Conservation (phyloP, 2,329 filamentous ascomycete species). For the Periconia sp. region DNA sequence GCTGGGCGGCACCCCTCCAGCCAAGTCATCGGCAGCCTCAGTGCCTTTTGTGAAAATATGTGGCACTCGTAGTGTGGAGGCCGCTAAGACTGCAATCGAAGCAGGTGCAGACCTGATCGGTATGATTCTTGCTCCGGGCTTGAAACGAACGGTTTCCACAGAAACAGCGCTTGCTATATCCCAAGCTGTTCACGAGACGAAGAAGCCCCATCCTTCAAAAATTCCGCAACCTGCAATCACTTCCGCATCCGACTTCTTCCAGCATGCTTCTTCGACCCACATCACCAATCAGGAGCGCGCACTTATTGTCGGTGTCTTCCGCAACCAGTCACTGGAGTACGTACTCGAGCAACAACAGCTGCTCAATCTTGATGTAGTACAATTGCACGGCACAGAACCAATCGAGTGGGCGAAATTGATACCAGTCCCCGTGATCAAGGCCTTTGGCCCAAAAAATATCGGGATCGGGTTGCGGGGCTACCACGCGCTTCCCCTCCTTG, state of each 20-base stretch:
- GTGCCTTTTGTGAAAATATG: conserved; percentile 83
- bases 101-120: conserved; percentile 90
- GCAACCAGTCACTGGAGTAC: conserved; percentile 83
- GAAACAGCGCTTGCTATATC: conserved; percentile 83
- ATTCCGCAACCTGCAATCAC: conserved; percentile 26
- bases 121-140: conserved; percentile 83
- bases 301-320: conserved; percentile 89
- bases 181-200: conserved; percentile 66
- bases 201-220: conserved; percentile 31
- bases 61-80: conserved; percentile 81
- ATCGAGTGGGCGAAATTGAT: conserved; percentile 89
- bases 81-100: conserved; percentile 76
- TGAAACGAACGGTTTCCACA: conserved; percentile 76
- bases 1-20: conserved; percentile 59
- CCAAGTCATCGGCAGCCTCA: conserved; percentile 26
- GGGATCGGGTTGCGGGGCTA: conserved; percentile 75
- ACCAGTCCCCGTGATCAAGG: conserved; percentile 86
- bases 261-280: conserved; percentile 50
- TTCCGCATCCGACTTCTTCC: conserved; percentile 70
- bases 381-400: conserved; percentile 90
- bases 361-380: conserved; percentile 82
- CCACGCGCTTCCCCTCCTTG: conserved; percentile 80
- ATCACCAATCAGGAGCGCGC: conserved; percentile 62
- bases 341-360: conserved; percentile 75
- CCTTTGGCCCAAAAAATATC: conserved; percentile 76